Percentiles rank a stretch among this genome's conserved stretches.
These are phyloP conservation scores for Pleodorina starrii DNA, from an alignment of 139 green algal species.

Conservation along the genomic window DNA sequence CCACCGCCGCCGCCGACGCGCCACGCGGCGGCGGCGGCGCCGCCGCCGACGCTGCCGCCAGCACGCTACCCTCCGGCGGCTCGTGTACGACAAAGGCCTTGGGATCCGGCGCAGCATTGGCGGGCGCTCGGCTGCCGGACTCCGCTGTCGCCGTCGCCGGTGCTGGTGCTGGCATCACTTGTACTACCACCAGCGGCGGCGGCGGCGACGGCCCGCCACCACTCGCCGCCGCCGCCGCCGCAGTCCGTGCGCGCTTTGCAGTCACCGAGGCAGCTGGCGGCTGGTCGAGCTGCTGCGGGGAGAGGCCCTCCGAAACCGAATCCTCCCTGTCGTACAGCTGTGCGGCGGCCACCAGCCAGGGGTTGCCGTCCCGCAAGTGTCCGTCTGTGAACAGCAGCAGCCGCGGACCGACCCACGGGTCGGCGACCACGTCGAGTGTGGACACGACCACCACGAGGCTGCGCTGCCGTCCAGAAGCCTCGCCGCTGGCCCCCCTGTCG, in stretches of 20 bases:
- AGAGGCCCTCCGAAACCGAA: too few species aligned
- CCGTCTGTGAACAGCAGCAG: slow-evolving; percentile 35
- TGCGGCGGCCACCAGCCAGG: slow-evolving; percentile 39
- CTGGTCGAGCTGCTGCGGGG: too few species aligned
- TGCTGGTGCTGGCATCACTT: slow-evolving; percentile 45
- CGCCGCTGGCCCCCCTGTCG: not conserved
- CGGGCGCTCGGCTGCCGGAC: not conserved
- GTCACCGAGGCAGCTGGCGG: too few species aligned
- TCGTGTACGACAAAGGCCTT: not conserved
- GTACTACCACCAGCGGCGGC: slow-evolving; percentile 8
- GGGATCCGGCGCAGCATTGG: not conserved
- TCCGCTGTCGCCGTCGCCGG: not conserved
- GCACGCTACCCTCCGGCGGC: not conserved
- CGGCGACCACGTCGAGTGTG: slow-evolving; percentile 20
- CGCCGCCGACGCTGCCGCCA: not conserved
- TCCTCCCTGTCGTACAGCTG: not conserved
- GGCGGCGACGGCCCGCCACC: too few species aligned
- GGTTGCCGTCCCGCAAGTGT: not conserved
- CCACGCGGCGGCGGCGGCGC: not conserved
- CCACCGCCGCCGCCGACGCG: not conserved
- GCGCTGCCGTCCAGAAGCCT: not conserved
- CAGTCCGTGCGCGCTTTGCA: too few species aligned
- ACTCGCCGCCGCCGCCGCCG: too few species aligned
- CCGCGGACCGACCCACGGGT: slow-evolving; percentile 36
- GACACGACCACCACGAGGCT: not conserved